Evolutionary conservation across 1,139 yeast species (phyloP), one percentile per base, ranked within the genome.

Genomic region (Taphrina pruni): DNA sequence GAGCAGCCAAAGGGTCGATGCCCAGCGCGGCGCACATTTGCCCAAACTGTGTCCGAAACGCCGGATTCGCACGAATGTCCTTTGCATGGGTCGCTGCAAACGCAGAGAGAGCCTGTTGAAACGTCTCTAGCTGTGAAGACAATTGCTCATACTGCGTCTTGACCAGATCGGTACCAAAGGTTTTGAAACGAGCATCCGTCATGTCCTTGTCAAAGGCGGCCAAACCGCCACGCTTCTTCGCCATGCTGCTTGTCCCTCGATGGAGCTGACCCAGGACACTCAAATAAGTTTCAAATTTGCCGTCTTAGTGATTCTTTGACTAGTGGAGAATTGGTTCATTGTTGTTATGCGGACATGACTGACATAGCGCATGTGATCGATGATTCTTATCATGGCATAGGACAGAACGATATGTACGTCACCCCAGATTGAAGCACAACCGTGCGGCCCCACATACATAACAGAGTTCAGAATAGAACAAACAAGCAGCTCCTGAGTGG

Each of bases 21-120:
- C 96, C 97, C 21, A 90, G 87, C 75, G 88, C 86, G 32, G 83
- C 81, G 74, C 96, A 89, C 83, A 91, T 87, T 71, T 85, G 85
- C 60, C 90, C 86, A 78, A 91, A 90, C 75, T 88, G 87, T 38
- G 83, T 80, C 57, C 94, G 79, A 76, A 90, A 87, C 71, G 87
- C 87, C 1, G 87, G 83, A 75, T 89, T 88, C 69, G 81, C 82
- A 68, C 84, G 80, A 69, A 91, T 87, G 74, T 89, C 92, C 14
- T 82, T 80, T n/a, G 93, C 92, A 78, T 80, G 81, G n/a, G 77
- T 78, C n/a, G 73, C 75, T 5, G 82, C 81, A 71, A 79, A 79
- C 65, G 78, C 78, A 6, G 76, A 72, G 64, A 79, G 72, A 4
- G 79, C 78, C n/a, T 77, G 73, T 65, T 79, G 81, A 69, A 79